Base-by-base conservation (phyloP, 306 rosid genomes). In the Datisca glomerata region DNA sequence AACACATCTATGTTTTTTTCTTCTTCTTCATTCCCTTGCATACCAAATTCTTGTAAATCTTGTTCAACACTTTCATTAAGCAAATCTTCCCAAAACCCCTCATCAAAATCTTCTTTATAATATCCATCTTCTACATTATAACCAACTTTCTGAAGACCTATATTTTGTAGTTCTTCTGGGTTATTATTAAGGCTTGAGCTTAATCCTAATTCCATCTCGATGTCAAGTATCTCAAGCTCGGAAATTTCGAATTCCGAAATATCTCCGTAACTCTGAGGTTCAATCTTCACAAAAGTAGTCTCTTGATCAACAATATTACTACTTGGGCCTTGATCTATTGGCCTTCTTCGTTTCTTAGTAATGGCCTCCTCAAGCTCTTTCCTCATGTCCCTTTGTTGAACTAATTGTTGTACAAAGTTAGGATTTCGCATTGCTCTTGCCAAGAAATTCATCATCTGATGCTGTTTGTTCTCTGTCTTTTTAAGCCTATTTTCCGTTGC, bases 361-460 rank as follows among this genome's bases (percentile, higher is more conserved):
- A 67, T 43, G 1, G 53, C 63, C 27, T 78, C 83, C 49, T 54
- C 74, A 1, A 77, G 29, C 13, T 81, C 76, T 31, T 72, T 78
- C 53, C 72, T 69, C 54, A 36, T 53, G 11, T 69, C 72, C 55
- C 56, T 71, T 7, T 70, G 61, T n/a, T 57, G 75, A 21, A 67
- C 58, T 21, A 80, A 49, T 7, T 72, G 93, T 22, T 69, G 81
- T 16, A 70, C 17, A 24, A 77, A 70, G 27, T 56, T 53, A 12
- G 93, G 86, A 61, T 72, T 77, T 23, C 67, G 67, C 76, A 86
- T 70, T 54, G 80, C 93, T 49, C 67, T 75, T 25, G 80, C 83
- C 63, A 81, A 65, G 74, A 86, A 86, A 25, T 27, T 69, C 80
- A 70, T 67, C 78, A 67, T 75, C 2, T 81, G 80, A 24, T 65